These are phyloP conservation scores for Apiospora pterosperma DNA, from an alignment of 2,329 filamentous ascomycete species.

Conservation along the genomic window DNA sequence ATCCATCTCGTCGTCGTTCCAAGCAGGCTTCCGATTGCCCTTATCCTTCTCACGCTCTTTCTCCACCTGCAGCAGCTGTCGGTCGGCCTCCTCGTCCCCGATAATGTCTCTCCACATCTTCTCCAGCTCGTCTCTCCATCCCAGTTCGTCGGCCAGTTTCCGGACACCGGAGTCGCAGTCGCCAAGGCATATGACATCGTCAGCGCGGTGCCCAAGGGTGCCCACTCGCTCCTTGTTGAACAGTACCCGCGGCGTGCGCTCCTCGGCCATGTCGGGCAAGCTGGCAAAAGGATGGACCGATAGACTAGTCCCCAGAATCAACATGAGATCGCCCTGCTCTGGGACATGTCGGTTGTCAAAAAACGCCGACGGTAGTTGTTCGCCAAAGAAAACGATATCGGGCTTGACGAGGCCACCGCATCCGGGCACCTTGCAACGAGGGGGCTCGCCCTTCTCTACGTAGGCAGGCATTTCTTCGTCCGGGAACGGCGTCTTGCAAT, in stretches of 20 bases:
- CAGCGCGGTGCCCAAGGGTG: constrained; percentile 67
- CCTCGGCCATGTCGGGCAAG: constrained; percentile 62
- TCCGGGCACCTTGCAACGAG: constrained; percentile 56
- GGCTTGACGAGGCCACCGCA: constrained; percentile 86
- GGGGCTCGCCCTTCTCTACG: constrained; percentile 65
- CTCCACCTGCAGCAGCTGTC: constrained; percentile 31
- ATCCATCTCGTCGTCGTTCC: constrained; percentile 39
- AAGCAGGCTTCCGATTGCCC: neutral
- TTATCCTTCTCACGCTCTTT: neutral
- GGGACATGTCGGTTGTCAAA: constrained; percentile 54
- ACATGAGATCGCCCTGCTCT: constrained; percentile 66
- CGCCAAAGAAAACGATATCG: constrained; percentile 93
- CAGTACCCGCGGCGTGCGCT: constrained; percentile 70
- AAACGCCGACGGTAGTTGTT: constrained; percentile 57
- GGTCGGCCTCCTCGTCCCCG: constrained; percentile 54
- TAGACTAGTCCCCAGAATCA: constrained; percentile 87
- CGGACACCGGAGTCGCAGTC: constrained; percentile 82
- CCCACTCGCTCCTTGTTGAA: constrained; percentile 88
- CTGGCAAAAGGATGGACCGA: constrained; percentile 86
- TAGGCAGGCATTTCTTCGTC: constrained; percentile 70
- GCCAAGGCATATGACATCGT: constrained; percentile 82
- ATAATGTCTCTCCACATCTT: constrained; percentile 67
- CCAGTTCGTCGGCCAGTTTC: constrained; percentile 73
- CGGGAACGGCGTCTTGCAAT: constrained; percentile 72
- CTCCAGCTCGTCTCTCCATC: constrained; percentile 85